Evolutionary conservation across 2,329 filamentous ascomycete genomes (phyloP), one percentile per base, ranked within the genome.

Genomic region (Rhynchosporium agropyri): DNA sequence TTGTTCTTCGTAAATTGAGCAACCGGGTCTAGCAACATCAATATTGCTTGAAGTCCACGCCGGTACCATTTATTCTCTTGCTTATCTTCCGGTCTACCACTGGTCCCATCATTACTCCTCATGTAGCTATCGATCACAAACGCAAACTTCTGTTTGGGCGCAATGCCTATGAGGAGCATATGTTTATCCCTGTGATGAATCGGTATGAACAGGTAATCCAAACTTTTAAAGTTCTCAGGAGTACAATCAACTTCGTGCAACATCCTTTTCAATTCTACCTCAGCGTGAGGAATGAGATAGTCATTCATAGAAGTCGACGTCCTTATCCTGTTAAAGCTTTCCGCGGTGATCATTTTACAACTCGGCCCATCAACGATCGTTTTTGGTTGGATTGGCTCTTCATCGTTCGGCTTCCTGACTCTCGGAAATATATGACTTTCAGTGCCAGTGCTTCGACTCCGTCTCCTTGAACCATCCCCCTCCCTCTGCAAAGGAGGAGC

Each of bases 91-190:
- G 43, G 20, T 20, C 20, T 20, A 20, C 20, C 20, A 20, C 20
- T 20, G 20, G 20, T 20, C 20, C 20, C 20, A 20, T 20, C 20
- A 20, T 20, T 20, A 20, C 20, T 20, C 20, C 20, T 20, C 20
- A 20, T 20, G 20, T 20, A 20, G 31, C 50, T 53, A 28, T 53
- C 50, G 15, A 53, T 6, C 13, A 53, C 50, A 12, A 53, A 51
- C 5, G 15, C 50, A 53, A 38, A 53, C n/a, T 53, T 53, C 33
- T 53, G 50, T 40, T 53, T 53, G n/a, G 33, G 50, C 9, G 50
- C 50, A 7, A 53, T 15, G 13, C 33, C 50, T n/a, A 38, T 51
- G 15, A 51, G 29, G 13, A 51, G 4, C 49, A 38, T 53, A 7
- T 53, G 50, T 38, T 31, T 4, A 9, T 9, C 4, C 1, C 12